phyloP scores from a whole-genome alignment of 306 rosid genomes.

The Quercus glauca region DNA sequence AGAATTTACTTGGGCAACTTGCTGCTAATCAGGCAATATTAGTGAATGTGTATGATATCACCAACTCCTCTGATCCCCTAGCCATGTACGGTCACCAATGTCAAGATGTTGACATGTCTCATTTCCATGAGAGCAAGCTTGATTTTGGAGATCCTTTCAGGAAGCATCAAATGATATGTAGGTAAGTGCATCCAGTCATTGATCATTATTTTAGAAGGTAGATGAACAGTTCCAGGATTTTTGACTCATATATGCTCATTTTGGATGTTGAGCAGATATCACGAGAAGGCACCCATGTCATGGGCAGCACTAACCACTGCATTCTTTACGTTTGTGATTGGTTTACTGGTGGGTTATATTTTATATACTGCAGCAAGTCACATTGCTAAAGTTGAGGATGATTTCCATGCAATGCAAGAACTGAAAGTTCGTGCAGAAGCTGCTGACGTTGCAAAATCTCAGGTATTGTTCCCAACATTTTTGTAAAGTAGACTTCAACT shows the following conservation, averaged over 20 bases:
- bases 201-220: neutral
- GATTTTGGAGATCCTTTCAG: constrained; percentile 97
- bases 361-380: constrained; percentile 90
- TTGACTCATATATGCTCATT: constrained; percentile 22
- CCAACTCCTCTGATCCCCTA: constrained; percentile 68
- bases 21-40: constrained; percentile 90
- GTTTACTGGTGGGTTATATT: constrained; percentile 79
- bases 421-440: constrained; percentile 87
- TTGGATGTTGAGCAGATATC: constrained; percentile 67
- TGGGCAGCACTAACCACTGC: constrained; percentile 72
- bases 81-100: constrained; percentile 88
- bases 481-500: constrained; percentile 7
- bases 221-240: neutral
- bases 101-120: constrained; percentile 77
- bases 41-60: constrained; percentile 87
- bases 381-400: constrained; percentile 94
- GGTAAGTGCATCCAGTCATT: constrained; percentile 49
- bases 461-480: constrained; percentile 50
- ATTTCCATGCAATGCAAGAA: constrained; percentile 69
- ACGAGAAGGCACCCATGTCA: constrained; percentile 77
- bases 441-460: constrained; percentile 95
- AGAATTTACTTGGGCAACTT: constrained; percentile 96
- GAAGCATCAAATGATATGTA: constrained; percentile 90
- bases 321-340: constrained; percentile 71
- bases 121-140: constrained; percentile 76